A percentile compares a stretch with the other conserved stretches of the same genome.
Conservation (phyloP, 352 stramenopile genomes). For the Phytophthora pluvialis region DNA sequence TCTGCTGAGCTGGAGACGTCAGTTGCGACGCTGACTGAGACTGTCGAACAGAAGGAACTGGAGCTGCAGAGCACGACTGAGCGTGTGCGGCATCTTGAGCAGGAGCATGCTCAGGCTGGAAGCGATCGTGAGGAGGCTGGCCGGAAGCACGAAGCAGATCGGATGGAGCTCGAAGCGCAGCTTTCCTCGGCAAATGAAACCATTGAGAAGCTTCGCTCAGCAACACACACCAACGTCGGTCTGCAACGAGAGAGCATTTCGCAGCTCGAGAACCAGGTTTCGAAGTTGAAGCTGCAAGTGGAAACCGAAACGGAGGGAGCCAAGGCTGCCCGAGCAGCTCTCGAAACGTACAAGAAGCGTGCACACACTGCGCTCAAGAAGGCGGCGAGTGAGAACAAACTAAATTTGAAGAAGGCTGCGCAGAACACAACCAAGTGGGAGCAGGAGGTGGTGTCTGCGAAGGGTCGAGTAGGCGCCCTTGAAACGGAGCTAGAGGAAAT, state of each 20-base stretch:
- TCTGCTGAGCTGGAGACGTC: constrained; percentile 35
- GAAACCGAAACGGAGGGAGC: constrained; percentile 60
- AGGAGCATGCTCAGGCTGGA: constrained; percentile 23
- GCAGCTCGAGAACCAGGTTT: constrained; percentile 38
- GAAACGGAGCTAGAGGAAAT: constrained; percentile 45
- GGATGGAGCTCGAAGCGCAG: constrained; percentile 37
- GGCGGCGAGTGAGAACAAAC: constrained; percentile 65
- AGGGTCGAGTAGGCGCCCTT: constrained; percentile 41
- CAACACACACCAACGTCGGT: constrained; percentile 19
- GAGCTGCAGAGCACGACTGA: constrained; percentile 24
- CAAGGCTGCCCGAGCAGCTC: constrained; percentile 51
- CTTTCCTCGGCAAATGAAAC: constrained; percentile 39
- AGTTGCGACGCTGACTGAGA: constrained; percentile 18
- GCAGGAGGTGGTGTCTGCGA: constrained; percentile 49
- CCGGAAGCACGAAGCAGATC: constrained; percentile 28
- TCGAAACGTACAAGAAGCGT: constrained; percentile 85
- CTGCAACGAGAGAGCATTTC: constrained; percentile 26
- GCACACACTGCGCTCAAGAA: constrained; percentile 82
- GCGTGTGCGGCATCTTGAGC: constrained; percentile 15
- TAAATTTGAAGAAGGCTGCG: constrained; percentile 59
- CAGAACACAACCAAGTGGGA: constrained; percentile 55
- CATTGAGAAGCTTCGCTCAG: constrained; percentile 41
- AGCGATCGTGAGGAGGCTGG: constrained; percentile 18
- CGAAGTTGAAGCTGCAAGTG: constrained; percentile 42
- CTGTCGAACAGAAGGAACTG: constrained; percentile 34